phyloP scores from a whole-genome alignment of 2,329 filamentous ascomycete species.

The Plenodomus biglobosus region DNA sequence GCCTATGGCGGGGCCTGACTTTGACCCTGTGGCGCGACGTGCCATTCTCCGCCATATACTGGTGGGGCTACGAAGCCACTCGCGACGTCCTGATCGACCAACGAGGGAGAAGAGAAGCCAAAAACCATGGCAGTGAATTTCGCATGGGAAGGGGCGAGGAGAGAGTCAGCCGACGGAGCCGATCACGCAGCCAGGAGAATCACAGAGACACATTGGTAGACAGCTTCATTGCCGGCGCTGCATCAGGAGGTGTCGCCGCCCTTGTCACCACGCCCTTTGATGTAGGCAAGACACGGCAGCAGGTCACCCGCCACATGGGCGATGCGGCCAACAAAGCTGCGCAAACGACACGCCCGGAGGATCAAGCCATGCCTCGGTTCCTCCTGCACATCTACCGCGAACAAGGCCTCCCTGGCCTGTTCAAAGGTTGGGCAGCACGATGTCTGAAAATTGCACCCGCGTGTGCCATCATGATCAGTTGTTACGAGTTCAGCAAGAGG shows the following conservation, averaged over 20 bases:
- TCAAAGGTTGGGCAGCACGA: slow-evolving; percentile 87
- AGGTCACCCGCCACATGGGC: slow-evolving; percentile 68
- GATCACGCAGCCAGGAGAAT: slow-evolving; percentile 67
- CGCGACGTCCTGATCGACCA: slow-evolving; percentile 70
- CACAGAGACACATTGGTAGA: slow-evolving; percentile 79
- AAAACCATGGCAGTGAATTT: slow-evolving; percentile 35
- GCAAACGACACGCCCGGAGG: slow-evolving; percentile 62
- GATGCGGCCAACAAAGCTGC: slow-evolving; percentile 44
- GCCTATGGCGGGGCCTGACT: slow-evolving; percentile 86
- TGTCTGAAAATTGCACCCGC: slow-evolving; percentile 94
- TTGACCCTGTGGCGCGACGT: slow-evolving; percentile 96
- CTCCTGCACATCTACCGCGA: slow-evolving; percentile 88
- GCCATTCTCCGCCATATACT: slow-evolving; percentile 95
- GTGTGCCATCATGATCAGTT: slow-evolving; percentile 99
- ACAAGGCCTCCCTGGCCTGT: slow-evolving; percentile 79
- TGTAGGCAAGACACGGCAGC: slow-evolving; percentile 93
- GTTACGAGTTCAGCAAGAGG: slow-evolving; percentile 93
- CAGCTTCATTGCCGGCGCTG: slow-evolving; percentile 83
- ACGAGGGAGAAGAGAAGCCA: slow-evolving; percentile 55
- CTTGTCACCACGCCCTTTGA: slow-evolving; percentile 94
- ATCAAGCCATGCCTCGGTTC: slow-evolving; percentile 75
- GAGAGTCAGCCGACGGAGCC: slow-evolving; percentile 36
- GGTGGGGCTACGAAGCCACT: slow-evolving; percentile 93
- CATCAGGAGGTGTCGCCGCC: slow-evolving; percentile 81
- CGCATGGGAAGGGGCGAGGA: slow-evolving; percentile 38